Evolutionary conservation across 495 filamentous ascomycete genomes (phyloP), one percentile per base, ranked within the genome.

Genomic region (Cairneyella variabilis): DNA sequence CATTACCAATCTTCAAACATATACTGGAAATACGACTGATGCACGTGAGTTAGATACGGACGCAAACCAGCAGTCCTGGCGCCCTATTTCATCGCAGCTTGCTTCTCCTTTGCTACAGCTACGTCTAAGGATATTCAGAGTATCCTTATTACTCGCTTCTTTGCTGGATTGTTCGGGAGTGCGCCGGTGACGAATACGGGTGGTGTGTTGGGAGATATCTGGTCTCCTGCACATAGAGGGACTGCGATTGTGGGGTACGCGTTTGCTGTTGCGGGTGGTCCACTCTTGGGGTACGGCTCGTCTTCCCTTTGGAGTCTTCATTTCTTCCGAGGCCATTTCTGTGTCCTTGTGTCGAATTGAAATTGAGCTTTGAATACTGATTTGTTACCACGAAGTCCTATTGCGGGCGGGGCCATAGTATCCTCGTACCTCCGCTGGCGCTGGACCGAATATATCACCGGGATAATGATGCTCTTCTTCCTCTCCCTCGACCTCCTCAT

Each of bases 241-340:
- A 82, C 89, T 20, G 86, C 88, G 2, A 90, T 91, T 85, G 86
- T 86, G 21, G 84, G 84, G 32, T 91, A 89, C 68, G 83, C 78
- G 20, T 85, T 86, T 34, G 85, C 85, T 34, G 86, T 87, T 0
- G 89, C 91, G 62, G 73, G 88, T 26, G 88, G 86, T 3, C 86
- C 87, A 40, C 84, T 45, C 11, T 34, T 53, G 42, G 50, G 49
- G 41, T 45, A 26, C 10, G 41, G 16, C 16, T 9, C 10, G 6
- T 27, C 23, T 25, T 2, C 12, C 16, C 16, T 11, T 25, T 25
- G n/a, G 27, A 12, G 3, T 10, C 7, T n/a, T n/a, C n/a, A n/a
- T n/a, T n/a, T n/a, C n/a, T n/a, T n/a, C n/a, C n/a, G n/a, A n/a
- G n/a, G n/a, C n/a, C n/a, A n/a, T n/a, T n/a, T n/a, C n/a, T n/a